Evolutionary conservation across 2,329 filamentous ascomycete species (phyloP), one percentile per base, ranked within the genome.

Genomic region (Fusarium praegraminearum): DNA sequence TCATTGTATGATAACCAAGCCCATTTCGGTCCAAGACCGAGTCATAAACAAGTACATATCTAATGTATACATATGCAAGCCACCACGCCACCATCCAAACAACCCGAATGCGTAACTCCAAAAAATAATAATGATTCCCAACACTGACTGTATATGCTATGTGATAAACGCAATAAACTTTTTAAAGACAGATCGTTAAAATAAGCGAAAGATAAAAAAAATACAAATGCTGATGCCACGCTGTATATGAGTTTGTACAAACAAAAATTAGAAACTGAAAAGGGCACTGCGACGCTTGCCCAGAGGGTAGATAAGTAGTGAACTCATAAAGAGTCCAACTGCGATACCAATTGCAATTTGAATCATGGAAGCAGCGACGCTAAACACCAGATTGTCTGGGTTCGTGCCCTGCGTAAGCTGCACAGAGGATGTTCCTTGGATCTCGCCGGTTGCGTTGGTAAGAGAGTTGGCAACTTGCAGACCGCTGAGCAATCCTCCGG

Each of bases 271-370:
- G 59, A 85, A 83, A 60, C 83, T 85, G 73, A 85, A 85, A 12
- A 85, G 73, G 7, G 83, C 83, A 61, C 83, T 85, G 44, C 83
- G 80, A 44, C 83, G 79, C 74, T 85, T 85, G 40, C 83, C 83
- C 35, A 85, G 76, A 8, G 84, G 84, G 65, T 85, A 85, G 8
- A 86, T 77, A 24, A 85, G 72, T 33, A 86, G 73, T 3, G 83
- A 83, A 60, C 83, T 84, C 64, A 86, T 72, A 62, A 86, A 86
- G 9, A 86, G 75, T 4, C 84, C 84, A 13, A 85, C 81, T 8
- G 83, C 83, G 51, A 86, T 85, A 16, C 84, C 84, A 65, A 85
- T 84, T 16, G 84, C 84, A 58, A 85, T 84, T 72, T 86, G 83
- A 40, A 85, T 83, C 84, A 86, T 85, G 32, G 81, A 83, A 3